phyloP scores from a whole-genome alignment of 1,139 yeast genomes.

The Lodderomyces oxycetoniae region DNA sequence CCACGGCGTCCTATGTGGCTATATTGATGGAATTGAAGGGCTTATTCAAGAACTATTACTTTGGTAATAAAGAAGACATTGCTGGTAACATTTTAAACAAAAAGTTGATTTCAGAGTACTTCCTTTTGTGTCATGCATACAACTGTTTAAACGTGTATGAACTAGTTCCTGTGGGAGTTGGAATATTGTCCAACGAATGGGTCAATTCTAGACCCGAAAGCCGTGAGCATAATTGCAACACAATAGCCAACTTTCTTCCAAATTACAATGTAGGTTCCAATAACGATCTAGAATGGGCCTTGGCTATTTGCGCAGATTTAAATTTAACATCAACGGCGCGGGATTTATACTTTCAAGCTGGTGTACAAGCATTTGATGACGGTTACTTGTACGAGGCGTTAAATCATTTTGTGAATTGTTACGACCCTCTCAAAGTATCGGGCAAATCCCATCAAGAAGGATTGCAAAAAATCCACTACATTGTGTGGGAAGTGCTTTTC shows the following conservation, averaged over 20 bases:
- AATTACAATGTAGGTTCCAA: constrained; percentile 54
- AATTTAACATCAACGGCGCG: constrained; percentile 51
- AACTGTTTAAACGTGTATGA: constrained; percentile 48
- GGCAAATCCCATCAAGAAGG: constrained; percentile 24
- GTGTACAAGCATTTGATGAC: constrained; percentile 35
- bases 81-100: constrained; percentile 16
- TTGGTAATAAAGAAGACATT: constrained; percentile 10
- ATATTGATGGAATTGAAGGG: constrained; percentile 65
- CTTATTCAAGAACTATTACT: constrained; percentile 46
- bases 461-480: constrained; percentile 35
- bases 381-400: constrained; percentile 59
- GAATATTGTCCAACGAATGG: constrained; percentile 35
- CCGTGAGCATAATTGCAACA: constrained; percentile 30
- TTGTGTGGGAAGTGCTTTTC: constrained; percentile 48
- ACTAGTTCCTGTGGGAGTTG: constrained; percentile 65
- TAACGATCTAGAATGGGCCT: constrained; percentile 79
- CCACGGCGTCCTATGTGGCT: constrained; percentile 65
- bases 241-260: constrained; percentile 59
- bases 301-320: constrained; percentile 49
- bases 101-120: constrained; percentile 54
- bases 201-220: constrained; percentile 23
- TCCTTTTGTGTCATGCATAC: constrained; percentile 57
- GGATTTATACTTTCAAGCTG: constrained; percentile 41
- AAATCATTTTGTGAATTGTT: constrained; percentile 62
- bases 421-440: constrained; percentile 34